Evolutionary conservation across 192 early-diverging fungal genomes (phyloP).

Genomic region (Diversispora epigaea): DNA sequence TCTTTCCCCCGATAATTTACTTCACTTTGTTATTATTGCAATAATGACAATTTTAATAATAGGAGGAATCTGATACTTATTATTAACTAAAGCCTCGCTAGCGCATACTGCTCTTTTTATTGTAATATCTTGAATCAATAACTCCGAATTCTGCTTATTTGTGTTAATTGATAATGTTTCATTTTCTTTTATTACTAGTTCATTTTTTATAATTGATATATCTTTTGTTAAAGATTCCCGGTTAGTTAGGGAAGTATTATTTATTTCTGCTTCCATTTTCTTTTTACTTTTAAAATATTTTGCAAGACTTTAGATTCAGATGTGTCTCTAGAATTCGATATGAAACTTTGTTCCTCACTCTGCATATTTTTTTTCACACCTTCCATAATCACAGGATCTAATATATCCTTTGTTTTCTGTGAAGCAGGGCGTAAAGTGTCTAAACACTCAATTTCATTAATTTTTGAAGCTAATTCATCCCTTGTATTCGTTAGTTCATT

Average conservation of each 20-base stretch:
- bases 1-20: conserved; percentile 1
- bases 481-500: too few species aligned
- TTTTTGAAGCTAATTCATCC: too few species aligned
- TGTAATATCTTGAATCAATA: background rate
- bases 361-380: too few species aligned
- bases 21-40: background rate
- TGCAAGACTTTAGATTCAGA: background rate
- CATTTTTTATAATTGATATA: background rate
- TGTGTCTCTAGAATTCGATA: background rate
- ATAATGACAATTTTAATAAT: conserved; percentile 8
- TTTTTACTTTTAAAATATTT: conserved; percentile 14
- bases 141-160: too few species aligned
- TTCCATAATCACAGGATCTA: too few species aligned
- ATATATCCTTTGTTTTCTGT: too few species aligned
- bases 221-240: background rate
- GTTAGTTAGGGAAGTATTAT: background rate
- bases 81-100: background rate
- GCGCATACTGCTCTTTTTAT: background rate
- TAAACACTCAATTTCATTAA: too few species aligned
- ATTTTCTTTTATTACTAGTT: background rate
- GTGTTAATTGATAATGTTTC: background rate
- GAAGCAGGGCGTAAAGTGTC: too few species aligned
- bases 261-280: background rate
- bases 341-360: background rate
- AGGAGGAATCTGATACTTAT: conserved; percentile 3